Percentiles rank a stretch among this genome's conserved stretches.
Evolutionary conservation across 805 yeast species (phyloP).

Genomic region (Cyberlindnera meyerae): DNA sequence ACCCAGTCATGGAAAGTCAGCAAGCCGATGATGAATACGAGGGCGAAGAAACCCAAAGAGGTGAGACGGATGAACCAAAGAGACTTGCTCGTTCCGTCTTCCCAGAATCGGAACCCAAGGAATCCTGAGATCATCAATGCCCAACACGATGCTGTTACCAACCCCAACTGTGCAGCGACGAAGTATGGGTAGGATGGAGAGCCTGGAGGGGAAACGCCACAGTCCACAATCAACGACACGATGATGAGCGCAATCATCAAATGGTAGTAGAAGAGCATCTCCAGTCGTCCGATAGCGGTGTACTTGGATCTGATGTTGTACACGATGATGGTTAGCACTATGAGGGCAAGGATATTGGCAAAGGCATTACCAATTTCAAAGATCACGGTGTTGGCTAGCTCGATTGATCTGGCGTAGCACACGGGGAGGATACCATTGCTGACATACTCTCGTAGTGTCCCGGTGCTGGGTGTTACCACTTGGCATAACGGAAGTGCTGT

Average conservation of each 20-base stretch:
- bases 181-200: slow-evolving; percentile 71
- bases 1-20: slow-evolving; percentile 71
- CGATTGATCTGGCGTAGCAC: slow-evolving; percentile 84
- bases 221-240: slow-evolving; percentile 72
- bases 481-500: slow-evolving; percentile 80
- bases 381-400: slow-evolving; percentile 84
- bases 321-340: slow-evolving; percentile 61
- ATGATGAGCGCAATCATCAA: slow-evolving; percentile 52
- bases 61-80: slow-evolving; percentile 50
- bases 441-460: slow-evolving; percentile 27
- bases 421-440: slow-evolving; percentile 62
- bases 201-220: slow-evolving; percentile 90
- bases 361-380: slow-evolving; percentile 87
- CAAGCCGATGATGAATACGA: slow-evolving; percentile 62
- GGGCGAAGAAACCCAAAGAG: slow-evolving; percentile 52
- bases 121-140: slow-evolving; percentile 69
- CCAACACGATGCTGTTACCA: slow-evolving; percentile 68
- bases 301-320: slow-evolving; percentile 78
- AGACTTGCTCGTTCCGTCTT: slow-evolving; percentile 77
- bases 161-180: slow-evolving; percentile 75
- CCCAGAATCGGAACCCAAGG: slow-evolving; percentile 87
- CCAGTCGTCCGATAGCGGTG: slow-evolving; percentile 92
- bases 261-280: slow-evolving; percentile 72
- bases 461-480: slow-evolving; percentile 51
- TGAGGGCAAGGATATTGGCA: slow-evolving; percentile 70